Evolutionary conservation across 139 green algal genomes (phyloP).

Genomic region (Coelastrella sp.): DNA sequence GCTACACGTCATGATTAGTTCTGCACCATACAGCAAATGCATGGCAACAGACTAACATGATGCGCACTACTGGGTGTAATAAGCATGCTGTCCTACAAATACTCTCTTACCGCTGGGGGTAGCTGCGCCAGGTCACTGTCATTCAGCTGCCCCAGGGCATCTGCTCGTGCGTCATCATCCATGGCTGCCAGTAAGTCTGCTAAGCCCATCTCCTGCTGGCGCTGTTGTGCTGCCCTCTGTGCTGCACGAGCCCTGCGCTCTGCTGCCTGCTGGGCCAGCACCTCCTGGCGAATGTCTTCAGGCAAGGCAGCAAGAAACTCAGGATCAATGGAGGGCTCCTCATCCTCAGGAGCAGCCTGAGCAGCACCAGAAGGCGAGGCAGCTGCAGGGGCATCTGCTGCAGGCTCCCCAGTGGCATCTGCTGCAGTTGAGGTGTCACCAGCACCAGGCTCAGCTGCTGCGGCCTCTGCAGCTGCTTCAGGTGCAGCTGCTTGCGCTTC

Average conservation of each 20-base stretch:
- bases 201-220: constrained; percentile 34
- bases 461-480: not conserved
- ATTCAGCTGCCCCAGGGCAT: constrained; percentile 27
- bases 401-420: not conserved
- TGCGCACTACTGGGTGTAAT: not conserved
- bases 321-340: constrained; percentile 82
- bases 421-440: not conserved
- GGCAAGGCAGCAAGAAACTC: constrained; percentile 97
- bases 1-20: no score
- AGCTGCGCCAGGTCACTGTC: constrained; percentile 38
- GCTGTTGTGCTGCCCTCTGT: constrained; percentile 28
- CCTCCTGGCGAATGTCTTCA: constrained; percentile 91
- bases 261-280: constrained; percentile 86
- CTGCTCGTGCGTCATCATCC: constrained; percentile 27
- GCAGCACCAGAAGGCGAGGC: not conserved
- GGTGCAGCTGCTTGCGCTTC: not conserved
- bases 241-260: constrained; percentile 45
- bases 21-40: no score
- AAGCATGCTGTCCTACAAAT: not conserved
- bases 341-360: constrained; percentile 46
- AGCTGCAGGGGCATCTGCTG: constrained; percentile 12
- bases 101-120: not conserved
- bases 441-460: not conserved
- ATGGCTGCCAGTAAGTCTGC: constrained; percentile 42
- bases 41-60: no score